Conservation (phyloP, 306 rosid genomes). For the Gastrolobium bilobum region DNA sequence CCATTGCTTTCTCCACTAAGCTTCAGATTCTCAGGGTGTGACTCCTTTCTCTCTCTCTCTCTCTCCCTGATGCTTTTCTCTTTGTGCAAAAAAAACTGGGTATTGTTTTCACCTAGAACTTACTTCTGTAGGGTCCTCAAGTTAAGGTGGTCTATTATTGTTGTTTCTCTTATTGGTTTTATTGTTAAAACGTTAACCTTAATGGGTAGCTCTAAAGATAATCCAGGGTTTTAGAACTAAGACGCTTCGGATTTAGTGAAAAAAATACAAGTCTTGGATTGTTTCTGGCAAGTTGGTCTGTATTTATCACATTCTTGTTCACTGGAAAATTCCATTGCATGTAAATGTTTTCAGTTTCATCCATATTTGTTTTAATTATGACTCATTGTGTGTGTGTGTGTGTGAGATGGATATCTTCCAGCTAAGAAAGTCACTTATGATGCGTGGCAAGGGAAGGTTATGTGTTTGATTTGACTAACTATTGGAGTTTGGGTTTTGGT, state of each 20-base stretch:
- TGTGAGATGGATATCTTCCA: too few species aligned
- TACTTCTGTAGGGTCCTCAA: neutral
- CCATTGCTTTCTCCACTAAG: constrained; percentile 91
- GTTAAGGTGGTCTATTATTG: neutral
- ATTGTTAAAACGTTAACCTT: constrained; percentile 34
- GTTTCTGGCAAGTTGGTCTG: neutral
- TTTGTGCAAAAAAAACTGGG: constrained; percentile 27
- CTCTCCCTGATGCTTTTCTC: neutral
- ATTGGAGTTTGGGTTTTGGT: constrained; percentile 2
- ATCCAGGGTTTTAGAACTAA: constrained; percentile 12
- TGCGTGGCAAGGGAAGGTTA: neutral
- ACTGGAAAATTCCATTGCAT: constrained; percentile 14
- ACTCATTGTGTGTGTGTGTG: neutral
- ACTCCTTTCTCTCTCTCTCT: neutral
- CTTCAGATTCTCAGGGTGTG: constrained; percentile 98
- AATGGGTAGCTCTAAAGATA: neutral
- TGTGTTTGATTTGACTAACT: neutral
- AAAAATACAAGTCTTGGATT: neutral
- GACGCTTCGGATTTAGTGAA: neutral
- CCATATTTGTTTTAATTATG: neutral
- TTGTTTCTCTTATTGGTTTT: neutral
- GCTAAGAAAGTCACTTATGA: neutral
- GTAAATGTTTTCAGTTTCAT: constrained; percentile 33
- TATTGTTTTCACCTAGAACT: neutral
- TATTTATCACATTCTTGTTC: constrained; percentile 19